Evolutionary conservation across 2,329 filamentous ascomycete genomes (phyloP).

Genomic region (Pyrenophora tritici-repentis): DNA sequence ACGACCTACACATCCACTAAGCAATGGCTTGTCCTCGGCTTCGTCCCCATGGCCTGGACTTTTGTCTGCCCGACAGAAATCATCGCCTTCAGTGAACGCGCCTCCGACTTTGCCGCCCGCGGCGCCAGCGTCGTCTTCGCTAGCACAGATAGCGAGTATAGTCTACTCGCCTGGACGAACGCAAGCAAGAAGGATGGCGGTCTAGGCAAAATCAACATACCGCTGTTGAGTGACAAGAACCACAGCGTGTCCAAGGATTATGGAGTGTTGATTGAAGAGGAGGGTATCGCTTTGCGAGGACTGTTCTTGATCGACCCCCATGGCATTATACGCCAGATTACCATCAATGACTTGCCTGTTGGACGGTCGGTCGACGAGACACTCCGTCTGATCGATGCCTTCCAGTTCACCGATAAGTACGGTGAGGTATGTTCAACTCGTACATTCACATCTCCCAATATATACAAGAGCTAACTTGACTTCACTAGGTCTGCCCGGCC

Average conservation of each 20-base stretch:
- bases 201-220: slow-evolving; percentile 64
- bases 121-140: slow-evolving; percentile 65
- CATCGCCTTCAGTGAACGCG: slow-evolving; percentile 66
- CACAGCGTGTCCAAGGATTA: slow-evolving; percentile 65
- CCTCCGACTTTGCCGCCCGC: slow-evolving; percentile 63
- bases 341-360: slow-evolving; percentile 68
- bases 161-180: slow-evolving; percentile 62
- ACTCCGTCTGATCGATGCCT: slow-evolving; percentile 60
- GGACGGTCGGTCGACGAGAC: slow-evolving; percentile 69
- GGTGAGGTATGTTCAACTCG: slow-evolving; percentile 37
- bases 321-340: slow-evolving; percentile 64
- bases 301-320: slow-evolving; percentile 70
- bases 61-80: slow-evolving; percentile 71
- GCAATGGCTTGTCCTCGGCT: slow-evolving; percentile 67
- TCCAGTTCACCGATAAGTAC: slow-evolving; percentile 53
- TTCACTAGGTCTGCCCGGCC: slow-evolving; percentile 45
- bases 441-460: not conserved
- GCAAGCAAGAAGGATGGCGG: slow-evolving; percentile 65
- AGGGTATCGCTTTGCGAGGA: slow-evolving; percentile 66
- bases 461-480: slow-evolving; percentile 6
- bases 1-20: slow-evolving; percentile 49
- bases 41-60: slow-evolving; percentile 71
- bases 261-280: slow-evolving; percentile 67
- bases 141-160: slow-evolving; percentile 66
- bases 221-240: slow-evolving; percentile 66